phyloP scores from a whole-genome alignment of 1,139 yeast genomes.

The Lodderomyces metapsilosis region DNA sequence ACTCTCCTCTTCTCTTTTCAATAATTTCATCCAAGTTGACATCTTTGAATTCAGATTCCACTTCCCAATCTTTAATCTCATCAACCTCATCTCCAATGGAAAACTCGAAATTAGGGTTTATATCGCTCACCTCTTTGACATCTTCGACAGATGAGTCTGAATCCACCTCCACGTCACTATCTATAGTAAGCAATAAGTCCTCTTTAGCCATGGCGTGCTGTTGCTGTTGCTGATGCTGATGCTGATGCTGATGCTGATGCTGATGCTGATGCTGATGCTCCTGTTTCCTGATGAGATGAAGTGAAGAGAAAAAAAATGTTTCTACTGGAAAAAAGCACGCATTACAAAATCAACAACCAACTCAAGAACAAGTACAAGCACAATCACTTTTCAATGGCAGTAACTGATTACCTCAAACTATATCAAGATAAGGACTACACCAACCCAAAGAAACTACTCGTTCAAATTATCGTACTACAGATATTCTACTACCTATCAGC shows the following conservation, averaged over 20 bases:
- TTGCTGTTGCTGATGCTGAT: background rate
- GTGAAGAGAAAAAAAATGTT: background rate
- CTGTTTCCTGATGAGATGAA: no score
- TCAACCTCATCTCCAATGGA: slow-evolving; percentile 52
- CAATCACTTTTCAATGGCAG: no score
- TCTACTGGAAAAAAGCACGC: background rate
- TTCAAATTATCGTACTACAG: slow-evolving; percentile 65
- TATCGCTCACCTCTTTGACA: slow-evolving; percentile 34
- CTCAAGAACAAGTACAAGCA: no score
- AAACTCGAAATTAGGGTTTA: slow-evolving; percentile 73
- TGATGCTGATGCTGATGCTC: no score
- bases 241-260: no score
- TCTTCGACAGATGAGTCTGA: slow-evolving; percentile 14
- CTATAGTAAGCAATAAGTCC: slow-evolving; percentile 17
- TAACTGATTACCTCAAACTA: slow-evolving; percentile 5
- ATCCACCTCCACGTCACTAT: slow-evolving; percentile 48
- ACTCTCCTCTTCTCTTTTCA: slow-evolving; percentile 67
- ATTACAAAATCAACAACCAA: background rate
- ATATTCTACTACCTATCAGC: slow-evolving; percentile 68
- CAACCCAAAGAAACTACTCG: slow-evolving; percentile 37
- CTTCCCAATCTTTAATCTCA: slow-evolving; percentile 80
- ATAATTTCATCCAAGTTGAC: slow-evolving; percentile 89
- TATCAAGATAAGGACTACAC: slow-evolving; percentile 15
- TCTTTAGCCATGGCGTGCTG: slow-evolving; percentile 8
- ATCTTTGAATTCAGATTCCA: slow-evolving; percentile 43